Base-by-base conservation (phyloP, 805 yeast genomes). In the Martiniozyma abietophila region DNA sequence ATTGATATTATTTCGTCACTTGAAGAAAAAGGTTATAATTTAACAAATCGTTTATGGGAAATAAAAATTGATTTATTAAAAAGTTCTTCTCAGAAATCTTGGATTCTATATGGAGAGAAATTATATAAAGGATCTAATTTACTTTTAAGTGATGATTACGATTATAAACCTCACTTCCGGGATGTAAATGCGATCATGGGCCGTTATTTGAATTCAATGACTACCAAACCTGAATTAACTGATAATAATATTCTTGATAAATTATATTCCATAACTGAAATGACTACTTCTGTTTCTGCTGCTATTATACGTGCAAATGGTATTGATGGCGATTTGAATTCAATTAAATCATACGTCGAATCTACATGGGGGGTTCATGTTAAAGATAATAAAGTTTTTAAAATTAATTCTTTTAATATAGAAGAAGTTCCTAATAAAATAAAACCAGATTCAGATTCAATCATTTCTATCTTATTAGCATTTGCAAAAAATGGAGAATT, bases 401-500 rank as follows among this genome's bases (percentile, higher is more conserved):
- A 50, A 11, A 56, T 54, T 41, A 18, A 18, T 9, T n/a, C 14
- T 9, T 14, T 24, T 9, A 32, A 19, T 18, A 19, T 19, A 17
- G 30, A 18, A 3, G 11, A 16, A 10, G 19, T 27, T 27, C 22
- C 30, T n/a, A 27, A 27, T 8, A 27, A 18, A 18, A 6, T 18
- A 6, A 18, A 27, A n/a, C 66, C 66, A 5, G 36, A 48, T 32
- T 37, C 35, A 18, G 28, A 36, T 8, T 37, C 44, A 3, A 42
- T 61, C 18, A 42, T 43, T 9, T 48, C 56, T 7, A 47, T 61
- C 4, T 25, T 59, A 2, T 40, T 49, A 10, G 47, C 61, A 0
- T 58, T 53, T 38, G 36, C 52, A 6, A 49, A 48, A 37, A 56
- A 57, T 33, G 45, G 47, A 20, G 46, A 53, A 12, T 36, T 56